A percentile compares a stretch with the other conserved stretches of the same genome.
phyloP scores from a whole-genome alignment of 805 yeast genomes.

The Yamadazyma phyllophila region DNA sequence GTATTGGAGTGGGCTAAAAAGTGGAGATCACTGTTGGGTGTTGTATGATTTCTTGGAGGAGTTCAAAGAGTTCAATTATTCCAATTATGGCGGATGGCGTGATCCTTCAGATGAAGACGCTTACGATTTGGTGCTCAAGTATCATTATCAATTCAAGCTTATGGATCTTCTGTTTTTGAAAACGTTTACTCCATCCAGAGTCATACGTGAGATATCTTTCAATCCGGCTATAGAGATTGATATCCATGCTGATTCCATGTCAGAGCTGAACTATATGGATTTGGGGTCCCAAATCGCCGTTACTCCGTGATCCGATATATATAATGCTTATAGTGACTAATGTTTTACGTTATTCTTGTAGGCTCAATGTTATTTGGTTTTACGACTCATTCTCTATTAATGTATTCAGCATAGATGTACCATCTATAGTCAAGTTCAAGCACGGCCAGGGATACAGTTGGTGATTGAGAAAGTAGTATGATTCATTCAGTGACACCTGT shows the following conservation, averaged over 20 bases:
- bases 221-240: background rate
- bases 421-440: no score
- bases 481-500: no score
- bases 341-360: no score
- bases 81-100: slow-evolving; percentile 13
- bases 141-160: background rate
- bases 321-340: no score
- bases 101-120: slow-evolving; percentile 11
- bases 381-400: no score
- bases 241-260: no score
- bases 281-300: background rate
- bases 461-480: no score
- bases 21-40: slow-evolving; percentile 15
- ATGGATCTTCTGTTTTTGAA: background rate
- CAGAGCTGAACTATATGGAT: no score
- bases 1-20: slow-evolving; percentile 19
- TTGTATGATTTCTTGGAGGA: slow-evolving; percentile 22
- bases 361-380: no score
- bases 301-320: background rate
- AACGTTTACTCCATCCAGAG: slow-evolving; percentile 1
- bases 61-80: slow-evolving; percentile 15
- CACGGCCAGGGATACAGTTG: no score
- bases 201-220: background rate
- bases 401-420: no score
- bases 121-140: slow-evolving; percentile 6